A percentile compares a stretch with the other conserved stretches of the same genome.
Conservation (phyloP, 257 asterid species). For the Oldenlandia corymbosa region DNA sequence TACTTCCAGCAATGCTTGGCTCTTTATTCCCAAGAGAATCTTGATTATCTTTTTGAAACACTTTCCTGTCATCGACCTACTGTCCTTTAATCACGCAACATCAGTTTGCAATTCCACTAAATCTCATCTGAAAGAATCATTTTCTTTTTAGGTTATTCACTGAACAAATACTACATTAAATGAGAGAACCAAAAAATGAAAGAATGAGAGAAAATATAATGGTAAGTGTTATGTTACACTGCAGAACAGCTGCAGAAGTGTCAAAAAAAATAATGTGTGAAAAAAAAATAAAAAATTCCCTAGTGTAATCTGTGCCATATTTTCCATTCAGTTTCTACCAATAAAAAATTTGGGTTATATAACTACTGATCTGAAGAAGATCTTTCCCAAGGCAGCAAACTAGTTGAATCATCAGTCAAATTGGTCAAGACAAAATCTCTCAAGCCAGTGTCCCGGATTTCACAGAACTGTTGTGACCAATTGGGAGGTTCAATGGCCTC, state of each 20-base stretch:
- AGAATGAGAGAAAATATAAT: constrained; percentile 1
- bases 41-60: too few species aligned
- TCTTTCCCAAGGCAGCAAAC: constrained; percentile 83
- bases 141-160: too few species aligned
- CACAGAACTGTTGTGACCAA: constrained; percentile 78
- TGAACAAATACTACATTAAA: background rate
- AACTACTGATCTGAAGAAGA: constrained; percentile 9
- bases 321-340: background rate
- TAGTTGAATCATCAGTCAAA: constrained; percentile 57
- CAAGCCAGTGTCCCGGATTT: constrained; percentile 88
- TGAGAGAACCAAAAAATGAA: constrained; percentile 6
- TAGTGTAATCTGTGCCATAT: constrained; percentile 6
- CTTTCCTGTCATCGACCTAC: too few species aligned
- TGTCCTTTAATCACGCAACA: too few species aligned
- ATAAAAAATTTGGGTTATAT: background rate
- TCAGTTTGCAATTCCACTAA: background rate
- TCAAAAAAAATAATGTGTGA: constrained; percentile 9
- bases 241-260: constrained; percentile 14
- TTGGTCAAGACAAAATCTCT: constrained; percentile 69
- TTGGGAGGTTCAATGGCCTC: constrained; percentile 93
- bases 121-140: too few species aligned
- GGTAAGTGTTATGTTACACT: constrained; percentile 12
- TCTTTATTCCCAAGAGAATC: too few species aligned
- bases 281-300: background rate
- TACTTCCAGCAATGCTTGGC: too few species aligned